A percentile compares a stretch with the other conserved stretches of the same genome.
Conservation (phyloP, 2,329 filamentous ascomycete genomes). For the Cryphonectria nitschkei region DNA sequence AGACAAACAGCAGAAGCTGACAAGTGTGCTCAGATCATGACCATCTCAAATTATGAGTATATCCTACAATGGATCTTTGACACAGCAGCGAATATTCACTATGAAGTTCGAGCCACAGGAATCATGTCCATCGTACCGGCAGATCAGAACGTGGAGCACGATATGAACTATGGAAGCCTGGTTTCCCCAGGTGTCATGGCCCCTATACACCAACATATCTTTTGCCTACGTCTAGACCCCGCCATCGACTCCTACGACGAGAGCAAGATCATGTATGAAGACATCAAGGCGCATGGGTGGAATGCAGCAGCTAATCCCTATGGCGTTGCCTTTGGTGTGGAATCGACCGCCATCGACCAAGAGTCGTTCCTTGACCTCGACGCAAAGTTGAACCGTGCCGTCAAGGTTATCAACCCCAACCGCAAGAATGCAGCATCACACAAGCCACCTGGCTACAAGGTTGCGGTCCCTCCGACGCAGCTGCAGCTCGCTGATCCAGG, state of each 20-base stretch:
- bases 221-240: conserved; percentile 57
- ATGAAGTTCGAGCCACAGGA: conserved; percentile 36
- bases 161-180: conserved; percentile 37
- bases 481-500: conserved; percentile 58
- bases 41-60: conserved; percentile 62
- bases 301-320: conserved; percentile 15
- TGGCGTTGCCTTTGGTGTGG: conserved; percentile 14
- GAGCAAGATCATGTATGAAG: conserved; percentile 54
- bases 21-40: conserved; percentile 51
- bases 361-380: conserved; percentile 12
- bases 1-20: not conserved
- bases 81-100: conserved; percentile 46
- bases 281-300: conserved; percentile 41
- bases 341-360: conserved; percentile 5
- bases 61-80: conserved; percentile 47
- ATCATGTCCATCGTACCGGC: conserved; percentile 51
- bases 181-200: conserved; percentile 58
- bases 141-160: conserved; percentile 40
- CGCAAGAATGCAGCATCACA: conserved; percentile 53
- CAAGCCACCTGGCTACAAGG: conserved; percentile 54
- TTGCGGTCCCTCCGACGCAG: conserved; percentile 55
- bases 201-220: conserved; percentile 63
- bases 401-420: conserved; percentile 52
- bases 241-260: conserved; percentile 58
- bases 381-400: conserved; percentile 10